A percentile compares a stretch with the other conserved stretches of the same genome.
These are phyloP conservation scores for Podospora fimiseda DNA, from an alignment of 495 filamentous ascomycete species.

Conservation along the genomic window DNA sequence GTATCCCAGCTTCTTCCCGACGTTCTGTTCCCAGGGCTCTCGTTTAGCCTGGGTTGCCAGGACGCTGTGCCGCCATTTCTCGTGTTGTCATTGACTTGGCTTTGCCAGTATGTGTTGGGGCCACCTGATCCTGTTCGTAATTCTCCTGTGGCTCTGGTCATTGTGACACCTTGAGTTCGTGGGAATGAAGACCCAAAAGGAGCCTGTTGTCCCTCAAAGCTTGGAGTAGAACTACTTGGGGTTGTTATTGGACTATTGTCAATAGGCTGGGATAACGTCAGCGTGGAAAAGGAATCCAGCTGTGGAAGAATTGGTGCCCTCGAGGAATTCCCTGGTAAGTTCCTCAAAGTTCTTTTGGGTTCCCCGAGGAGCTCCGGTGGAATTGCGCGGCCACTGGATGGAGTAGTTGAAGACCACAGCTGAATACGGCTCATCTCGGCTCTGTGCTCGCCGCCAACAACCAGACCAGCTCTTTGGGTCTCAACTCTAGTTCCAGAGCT, in stretches of 20 bases:
- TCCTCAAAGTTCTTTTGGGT: background rate
- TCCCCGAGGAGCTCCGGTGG: slow-evolving; percentile 1
- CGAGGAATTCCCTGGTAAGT: background rate
- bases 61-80: background rate
- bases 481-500: slow-evolving; percentile 3
- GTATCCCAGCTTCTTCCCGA: no score
- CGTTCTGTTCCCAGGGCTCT: no score
- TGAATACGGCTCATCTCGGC: slow-evolving; percentile 2
- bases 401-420: slow-evolving; percentile 7
- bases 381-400: background rate
- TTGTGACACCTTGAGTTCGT: background rate
- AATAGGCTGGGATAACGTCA: background rate
- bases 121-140: background rate
- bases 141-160: background rate
- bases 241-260: background rate
- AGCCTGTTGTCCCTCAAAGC: background rate
- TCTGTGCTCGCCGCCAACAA: background rate
- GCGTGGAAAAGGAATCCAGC: background rate
- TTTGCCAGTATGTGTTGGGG: background rate
- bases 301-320: background rate
- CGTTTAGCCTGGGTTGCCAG: no score
- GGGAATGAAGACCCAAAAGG: background rate
- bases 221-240: background rate
- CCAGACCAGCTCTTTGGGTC: background rate
- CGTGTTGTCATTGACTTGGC: background rate